A percentile compares a stretch with the other conserved stretches of the same genome.
phyloP scores from a whole-genome alignment of 345 rosid genomes.

The Bruguiera sexangula region DNA sequence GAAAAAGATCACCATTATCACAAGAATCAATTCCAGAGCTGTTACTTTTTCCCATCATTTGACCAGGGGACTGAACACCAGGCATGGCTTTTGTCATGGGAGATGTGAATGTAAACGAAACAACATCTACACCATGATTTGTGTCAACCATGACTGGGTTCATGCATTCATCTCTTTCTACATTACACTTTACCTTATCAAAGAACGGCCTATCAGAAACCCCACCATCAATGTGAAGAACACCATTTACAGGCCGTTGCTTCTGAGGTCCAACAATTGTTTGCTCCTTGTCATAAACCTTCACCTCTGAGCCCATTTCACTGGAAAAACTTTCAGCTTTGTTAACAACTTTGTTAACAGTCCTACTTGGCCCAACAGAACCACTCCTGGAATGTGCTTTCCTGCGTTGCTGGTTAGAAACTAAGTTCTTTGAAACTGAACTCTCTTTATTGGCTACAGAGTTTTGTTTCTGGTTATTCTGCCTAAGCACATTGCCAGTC shows the following conservation, averaged over 20 bases:
- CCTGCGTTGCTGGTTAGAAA: constrained; percentile 36
- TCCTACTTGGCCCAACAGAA: constrained; percentile 33
- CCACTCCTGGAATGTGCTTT: constrained; percentile 33
- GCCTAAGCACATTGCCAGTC: constrained; percentile 44
- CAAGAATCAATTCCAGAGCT: constrained; percentile 18
- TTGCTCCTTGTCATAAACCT: constrained; percentile 38
- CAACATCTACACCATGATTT: constrained; percentile 59
- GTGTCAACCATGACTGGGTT: constrained; percentile 26
- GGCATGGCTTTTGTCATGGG: constrained; percentile 49
- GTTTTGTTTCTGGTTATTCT: constrained; percentile 78
- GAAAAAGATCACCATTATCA: constrained; percentile 20
- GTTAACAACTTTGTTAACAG: constrained; percentile 32
- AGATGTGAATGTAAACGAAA: constrained; percentile 85
- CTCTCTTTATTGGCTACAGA: constrained; percentile 26
- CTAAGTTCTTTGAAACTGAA: constrained; percentile 35
- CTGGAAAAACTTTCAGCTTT: constrained; percentile 39
- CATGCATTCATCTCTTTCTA: constrained; percentile 35
- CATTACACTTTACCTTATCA: constrained; percentile 43
- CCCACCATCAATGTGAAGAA: constrained; percentile 25
- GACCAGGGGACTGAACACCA: constrained; percentile 34
- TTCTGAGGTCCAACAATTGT: constrained; percentile 37
- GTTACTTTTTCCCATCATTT: constrained; percentile 23
- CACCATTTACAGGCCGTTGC: constrained; percentile 38
- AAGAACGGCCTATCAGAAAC: constrained; percentile 32
- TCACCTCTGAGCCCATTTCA: constrained; percentile 26